Conservation (phyloP, 768 basidiomycete species). For the Hygrophorus pudorinus region DNA sequence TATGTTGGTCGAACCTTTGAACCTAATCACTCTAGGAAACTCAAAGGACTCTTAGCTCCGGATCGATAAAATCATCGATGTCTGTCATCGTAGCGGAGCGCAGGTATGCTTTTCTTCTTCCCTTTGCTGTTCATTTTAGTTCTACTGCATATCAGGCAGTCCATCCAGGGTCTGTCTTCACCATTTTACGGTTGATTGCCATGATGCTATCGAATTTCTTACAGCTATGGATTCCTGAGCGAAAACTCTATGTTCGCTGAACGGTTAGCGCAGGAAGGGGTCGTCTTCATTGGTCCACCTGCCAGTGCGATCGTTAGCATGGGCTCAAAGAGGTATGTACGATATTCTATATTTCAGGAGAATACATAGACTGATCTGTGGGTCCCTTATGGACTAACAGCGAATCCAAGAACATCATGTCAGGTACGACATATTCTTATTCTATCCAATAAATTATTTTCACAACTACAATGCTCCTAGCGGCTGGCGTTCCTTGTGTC, state of each 20-base stretch:
- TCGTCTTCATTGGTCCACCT: slow-evolving; percentile 89
- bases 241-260: slow-evolving; percentile 83
- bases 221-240: slow-evolving; percentile 81
- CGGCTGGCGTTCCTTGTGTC: slow-evolving; percentile 85
- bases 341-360: background rate
- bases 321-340: slow-evolving; percentile 82
- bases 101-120: slow-evolving; percentile 44
- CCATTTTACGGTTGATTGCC: background rate
- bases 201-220: slow-evolving; percentile 1
- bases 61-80: slow-evolving; percentile 81
- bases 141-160: slow-evolving; percentile 50
- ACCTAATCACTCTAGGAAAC: background rate
- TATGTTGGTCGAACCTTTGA: slow-evolving; percentile 49
- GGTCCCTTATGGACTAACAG: slow-evolving; percentile 23
- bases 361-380: background rate
- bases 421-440: slow-evolving; percentile 30
- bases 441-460: background rate
- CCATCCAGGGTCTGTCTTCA: slow-evolving; percentile 68
- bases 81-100: slow-evolving; percentile 73
- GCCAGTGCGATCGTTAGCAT: slow-evolving; percentile 82
- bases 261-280: slow-evolving; percentile 61
- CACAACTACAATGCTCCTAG: slow-evolving; percentile 26
- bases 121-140: background rate
- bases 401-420: slow-evolving; percentile 95
- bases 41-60: slow-evolving; percentile 41